Conservation (phyloP, 177 flowering plant genomes). For the Vitis hybrid region DNA sequence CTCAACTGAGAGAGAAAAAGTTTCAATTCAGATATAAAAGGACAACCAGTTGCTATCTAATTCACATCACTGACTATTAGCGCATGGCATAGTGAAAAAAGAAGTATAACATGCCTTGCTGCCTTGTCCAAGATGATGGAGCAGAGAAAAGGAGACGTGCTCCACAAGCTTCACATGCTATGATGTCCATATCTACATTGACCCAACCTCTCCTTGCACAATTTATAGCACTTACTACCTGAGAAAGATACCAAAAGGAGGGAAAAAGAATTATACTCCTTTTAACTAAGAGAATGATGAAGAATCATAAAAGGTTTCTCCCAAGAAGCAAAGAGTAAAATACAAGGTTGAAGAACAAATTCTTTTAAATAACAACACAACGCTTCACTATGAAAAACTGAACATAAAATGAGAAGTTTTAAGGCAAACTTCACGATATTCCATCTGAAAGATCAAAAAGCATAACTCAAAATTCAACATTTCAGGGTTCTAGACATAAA, state of each 20-base stretch:
- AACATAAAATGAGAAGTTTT: too few relatives aligned
- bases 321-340: too few relatives aligned
- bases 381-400: too few relatives aligned
- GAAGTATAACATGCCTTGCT: constrained; percentile 61
- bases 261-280: too few relatives aligned
- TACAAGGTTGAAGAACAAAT: too few relatives aligned
- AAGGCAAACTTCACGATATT: too few relatives aligned
- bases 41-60: neutral
- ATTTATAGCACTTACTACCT: constrained; percentile 88
- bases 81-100: neutral
- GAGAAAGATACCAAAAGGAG: constrained; percentile 1
- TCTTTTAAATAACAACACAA: too few relatives aligned
- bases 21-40: neutral
- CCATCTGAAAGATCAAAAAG: too few relatives aligned
- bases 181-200: constrained; percentile 80
- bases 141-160: constrained; percentile 87
- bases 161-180: constrained; percentile 90
- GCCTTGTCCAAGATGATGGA: constrained; percentile 77
- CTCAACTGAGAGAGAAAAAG: constrained; percentile 56
- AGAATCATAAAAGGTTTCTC: too few relatives aligned
- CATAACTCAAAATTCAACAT: too few relatives aligned
- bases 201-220: constrained; percentile 99
- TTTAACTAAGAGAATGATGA: too few relatives aligned
- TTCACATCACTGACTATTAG: neutral
- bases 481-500: too few relatives aligned